Evolutionary conservation across 495 filamentous ascomycete genomes (phyloP).

Genomic region (Antarctomyces pellizariae): DNA sequence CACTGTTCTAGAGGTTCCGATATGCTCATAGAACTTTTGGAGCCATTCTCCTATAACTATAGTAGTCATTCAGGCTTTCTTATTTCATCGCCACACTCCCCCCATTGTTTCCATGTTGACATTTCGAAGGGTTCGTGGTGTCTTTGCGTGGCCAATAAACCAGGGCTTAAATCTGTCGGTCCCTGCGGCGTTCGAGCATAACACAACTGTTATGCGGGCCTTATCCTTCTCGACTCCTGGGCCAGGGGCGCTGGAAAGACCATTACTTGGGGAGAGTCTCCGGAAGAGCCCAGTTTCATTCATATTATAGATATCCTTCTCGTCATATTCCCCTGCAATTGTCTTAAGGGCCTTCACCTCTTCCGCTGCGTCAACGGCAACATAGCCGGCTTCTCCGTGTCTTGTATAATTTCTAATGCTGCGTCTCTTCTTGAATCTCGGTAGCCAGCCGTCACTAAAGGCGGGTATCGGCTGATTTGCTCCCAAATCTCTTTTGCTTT

Average conservation of each 20-base stretch:
- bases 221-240: slow-evolving; percentile 9
- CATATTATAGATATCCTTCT: slow-evolving; percentile 14
- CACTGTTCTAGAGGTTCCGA: slow-evolving; percentile 9
- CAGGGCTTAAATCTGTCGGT: slow-evolving; percentile 9
- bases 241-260: slow-evolving; percentile 6
- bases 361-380: neutral
- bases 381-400: slow-evolving; percentile 7
- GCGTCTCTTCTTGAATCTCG: slow-evolving; percentile 11
- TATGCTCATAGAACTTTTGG: slow-evolving; percentile 12
- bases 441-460: slow-evolving; percentile 12
- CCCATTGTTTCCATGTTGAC: slow-evolving; percentile 10
- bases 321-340: slow-evolving; percentile 7
- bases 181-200: slow-evolving; percentile 10
- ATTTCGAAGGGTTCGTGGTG: slow-evolving; percentile 6
- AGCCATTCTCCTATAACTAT: slow-evolving; percentile 13
- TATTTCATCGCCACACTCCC: slow-evolving; percentile 10
- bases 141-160: slow-evolving; percentile 13
- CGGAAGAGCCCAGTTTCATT: slow-evolving; percentile 14
- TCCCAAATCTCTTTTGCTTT: slow-evolving; percentile 10
- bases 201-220: slow-evolving; percentile 7
- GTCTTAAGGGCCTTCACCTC: slow-evolving; percentile 5
- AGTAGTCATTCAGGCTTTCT: slow-evolving; percentile 14
- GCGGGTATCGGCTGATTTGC: slow-evolving; percentile 9
- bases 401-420: slow-evolving; percentile 3
- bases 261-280: slow-evolving; percentile 10